Evolutionary conservation across 352 stramenopile species (phyloP).

Genomic region (Globisporangium spiculum): DNA sequence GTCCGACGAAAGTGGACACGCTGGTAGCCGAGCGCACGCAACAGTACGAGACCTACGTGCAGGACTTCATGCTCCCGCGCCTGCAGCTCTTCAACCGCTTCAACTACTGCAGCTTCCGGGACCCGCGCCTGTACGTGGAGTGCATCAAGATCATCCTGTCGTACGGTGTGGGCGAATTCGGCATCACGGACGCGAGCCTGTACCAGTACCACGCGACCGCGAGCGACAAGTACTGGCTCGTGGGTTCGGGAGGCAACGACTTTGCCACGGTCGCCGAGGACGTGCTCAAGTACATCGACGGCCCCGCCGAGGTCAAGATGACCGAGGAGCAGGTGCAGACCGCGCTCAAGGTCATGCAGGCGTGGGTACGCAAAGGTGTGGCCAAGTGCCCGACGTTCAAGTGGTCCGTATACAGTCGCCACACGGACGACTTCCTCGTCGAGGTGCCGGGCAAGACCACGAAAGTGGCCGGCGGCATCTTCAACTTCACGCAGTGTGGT

Average conservation of each 20-base stretch:
- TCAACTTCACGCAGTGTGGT: neutral
- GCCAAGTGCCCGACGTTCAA: slow-evolving; percentile 3
- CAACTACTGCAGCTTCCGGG: slow-evolving; percentile 1
- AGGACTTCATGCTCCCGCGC: slow-evolving; percentile 3
- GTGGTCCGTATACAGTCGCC: neutral
- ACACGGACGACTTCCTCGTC: slow-evolving; percentile 1
- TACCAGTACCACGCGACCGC: slow-evolving; percentile 4
- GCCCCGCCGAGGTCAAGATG: slow-evolving; percentile 1
- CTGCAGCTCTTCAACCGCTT: slow-evolving; percentile 6
- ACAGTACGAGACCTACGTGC: neutral
- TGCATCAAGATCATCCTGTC: slow-evolving; percentile 4
- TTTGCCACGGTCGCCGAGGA: neutral
- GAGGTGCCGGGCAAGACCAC: neutral
- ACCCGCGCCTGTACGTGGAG: slow-evolving; percentile 3
- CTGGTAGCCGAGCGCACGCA: neutral
- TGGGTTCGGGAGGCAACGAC: neutral
- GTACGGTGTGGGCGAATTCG: neutral
- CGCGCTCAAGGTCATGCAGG: neutral
- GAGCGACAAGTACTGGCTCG: neutral
- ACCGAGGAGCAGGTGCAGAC: slow-evolving; percentile 4
- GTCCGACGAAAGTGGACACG: neutral
- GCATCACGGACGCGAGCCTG: neutral
- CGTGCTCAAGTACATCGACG: slow-evolving; percentile 1
- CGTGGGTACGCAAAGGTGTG: neutral
- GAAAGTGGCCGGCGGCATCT: neutral